Evolutionary conservation across 306 rosid genomes (phyloP).

Genomic region (Astragalus glycyphyllos): DNA sequence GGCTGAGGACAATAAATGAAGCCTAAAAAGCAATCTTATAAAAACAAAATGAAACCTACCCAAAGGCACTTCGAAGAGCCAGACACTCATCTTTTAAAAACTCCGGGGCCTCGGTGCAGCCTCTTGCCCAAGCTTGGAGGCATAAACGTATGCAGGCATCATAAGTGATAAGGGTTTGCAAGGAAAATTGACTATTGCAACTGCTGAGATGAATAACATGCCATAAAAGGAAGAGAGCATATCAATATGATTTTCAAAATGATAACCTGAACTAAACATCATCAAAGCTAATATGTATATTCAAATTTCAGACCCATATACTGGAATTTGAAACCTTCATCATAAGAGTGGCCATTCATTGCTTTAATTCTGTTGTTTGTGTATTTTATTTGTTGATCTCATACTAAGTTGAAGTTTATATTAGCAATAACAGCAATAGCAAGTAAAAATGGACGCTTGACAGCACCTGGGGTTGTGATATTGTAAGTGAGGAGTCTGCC

Average conservation of each 20-base stretch:
- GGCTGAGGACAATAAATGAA: conserved; percentile 27
- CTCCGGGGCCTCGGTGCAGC: conserved; percentile 90
- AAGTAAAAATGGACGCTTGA: conserved; percentile 24
- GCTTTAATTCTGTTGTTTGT: not conserved
- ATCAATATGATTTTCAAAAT: conserved; percentile 30
- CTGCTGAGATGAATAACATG: conserved; percentile 41
- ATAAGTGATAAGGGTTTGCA: conserved; percentile 93
- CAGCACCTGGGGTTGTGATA: conserved; percentile 70
- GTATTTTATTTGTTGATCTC: conserved; percentile 20
- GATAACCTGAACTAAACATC: conserved; percentile 13
- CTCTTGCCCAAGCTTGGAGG: conserved; percentile 91
- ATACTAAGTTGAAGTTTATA: no score
- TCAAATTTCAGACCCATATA: conserved; percentile 17
- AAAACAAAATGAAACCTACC: conserved; percentile 57
- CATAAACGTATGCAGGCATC: conserved; percentile 95
- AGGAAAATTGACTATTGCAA: conserved; percentile 85
- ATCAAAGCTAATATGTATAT: conserved; percentile 3
- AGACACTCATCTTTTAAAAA: conserved; percentile 81
- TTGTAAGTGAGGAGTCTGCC: conserved; percentile 51
- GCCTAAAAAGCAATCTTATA: not conserved
- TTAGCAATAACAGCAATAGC: no score
- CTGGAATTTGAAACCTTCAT: not conserved
- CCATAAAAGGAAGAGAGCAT: conserved; percentile 31
- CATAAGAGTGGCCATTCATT: not conserved
- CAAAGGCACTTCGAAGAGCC: conserved; percentile 90